Evolutionary conservation across 345 rosid species (phyloP), one percentile per base, ranked within the genome.

Genomic region (Hirschfeldia incana): DNA sequence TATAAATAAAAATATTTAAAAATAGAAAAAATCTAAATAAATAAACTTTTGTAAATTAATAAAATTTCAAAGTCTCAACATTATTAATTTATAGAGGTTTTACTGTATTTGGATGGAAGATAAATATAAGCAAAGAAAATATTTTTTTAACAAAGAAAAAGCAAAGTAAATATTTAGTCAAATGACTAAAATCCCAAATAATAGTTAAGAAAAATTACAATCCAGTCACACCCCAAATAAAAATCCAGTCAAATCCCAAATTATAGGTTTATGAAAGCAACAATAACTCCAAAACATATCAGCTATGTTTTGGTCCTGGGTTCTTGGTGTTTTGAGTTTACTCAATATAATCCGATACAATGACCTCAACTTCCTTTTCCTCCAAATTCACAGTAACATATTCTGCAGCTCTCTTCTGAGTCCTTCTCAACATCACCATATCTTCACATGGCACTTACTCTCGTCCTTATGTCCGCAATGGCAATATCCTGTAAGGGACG

Each of bases 401-500:
- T 30, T 66, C 51, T 9, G 32, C 51, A 37, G 28, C 69, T 4
- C 64, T 74, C 76, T 37, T 65, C 37, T 8, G 65, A 33, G 11
- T 65, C 71, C 49, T 36, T 51, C 36, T 17, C 78, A 64, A 11
- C 53, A 65, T 33, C 49, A 51, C 5, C 36, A 30, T 32, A 21
- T n/a, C 37, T 26, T 71, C 66, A 21, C 13, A n/a, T 17, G 26
- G 26, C 12, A 81, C 79, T 16, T 84, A 76, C 87, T 60, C 85
- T 80, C 73, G 42, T 80, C 67, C 21, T 76, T 27, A 89, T 73
- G 58, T 82, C 79, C 59, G 80, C 60, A n/a, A 2, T 28, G n/a
- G 12, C 10, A 8, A 57, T n/a, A 9, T 28, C 17, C 27, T 27
- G 33, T 60, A 60, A 26, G 32, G n/a, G 32, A 26, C n/a, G 32